Conservation (phyloP, 2,329 filamentous ascomycete species). For the Beauveria australis region DNA sequence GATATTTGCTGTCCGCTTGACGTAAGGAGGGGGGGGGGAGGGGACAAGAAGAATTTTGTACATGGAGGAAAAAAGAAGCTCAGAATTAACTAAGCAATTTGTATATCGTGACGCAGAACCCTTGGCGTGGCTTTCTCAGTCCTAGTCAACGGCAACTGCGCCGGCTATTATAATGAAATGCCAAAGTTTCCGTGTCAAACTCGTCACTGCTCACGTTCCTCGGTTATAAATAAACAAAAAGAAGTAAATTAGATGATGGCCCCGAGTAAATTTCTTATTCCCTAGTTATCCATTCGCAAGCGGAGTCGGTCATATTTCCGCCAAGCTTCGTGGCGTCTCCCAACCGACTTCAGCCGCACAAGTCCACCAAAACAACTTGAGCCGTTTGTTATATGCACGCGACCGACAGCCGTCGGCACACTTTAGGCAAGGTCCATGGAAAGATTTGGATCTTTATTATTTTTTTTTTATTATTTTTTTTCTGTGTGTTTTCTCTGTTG, state of each 20-base stretch:
- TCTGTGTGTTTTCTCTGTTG: not conserved
- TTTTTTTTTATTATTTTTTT: not conserved
- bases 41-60: not conserved
- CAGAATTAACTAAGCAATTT: no score
- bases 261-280: not conserved
- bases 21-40: no score
- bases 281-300: no score
- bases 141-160: not conserved
- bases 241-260: not conserved
- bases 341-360: not conserved
- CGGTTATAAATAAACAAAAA: not conserved
- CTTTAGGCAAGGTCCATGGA: no score
- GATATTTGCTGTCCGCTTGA: slow-evolving; percentile 2
- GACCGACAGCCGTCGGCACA: not conserved
- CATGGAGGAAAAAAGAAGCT: not conserved
- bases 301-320: not conserved
- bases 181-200: not conserved
- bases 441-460: no score
- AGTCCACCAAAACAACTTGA: not conserved
- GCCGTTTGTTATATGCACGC: not conserved
- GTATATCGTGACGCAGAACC: not conserved
- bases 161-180: no score
- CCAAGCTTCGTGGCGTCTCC: not conserved
- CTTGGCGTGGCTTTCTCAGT: not conserved
- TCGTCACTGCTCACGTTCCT: not conserved